These are phyloP conservation scores for Ceratocystis ficicola DNA, from an alignment of 2,329 filamentous ascomycete genomes.

Conservation along the genomic window DNA sequence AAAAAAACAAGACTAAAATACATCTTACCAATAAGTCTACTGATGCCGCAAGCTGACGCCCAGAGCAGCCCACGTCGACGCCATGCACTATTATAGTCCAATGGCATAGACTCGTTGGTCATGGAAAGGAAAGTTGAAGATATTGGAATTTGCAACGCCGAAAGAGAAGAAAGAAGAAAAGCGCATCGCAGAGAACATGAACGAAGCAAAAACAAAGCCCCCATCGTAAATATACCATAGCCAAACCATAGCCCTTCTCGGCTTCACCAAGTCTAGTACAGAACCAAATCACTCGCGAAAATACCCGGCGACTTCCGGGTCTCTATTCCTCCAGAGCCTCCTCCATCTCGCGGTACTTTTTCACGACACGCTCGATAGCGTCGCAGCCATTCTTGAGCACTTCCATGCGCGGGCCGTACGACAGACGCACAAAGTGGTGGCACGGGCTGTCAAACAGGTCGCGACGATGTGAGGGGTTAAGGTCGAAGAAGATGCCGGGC, in stretches of 20 bases:
- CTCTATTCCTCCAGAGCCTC: conserved; percentile 20
- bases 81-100: background rate
- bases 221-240: background rate
- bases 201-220: background rate
- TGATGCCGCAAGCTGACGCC: no score
- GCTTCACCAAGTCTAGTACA: background rate
- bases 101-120: background rate
- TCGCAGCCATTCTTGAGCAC: conserved; percentile 66
- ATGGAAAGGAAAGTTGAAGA: background rate
- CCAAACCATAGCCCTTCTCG: background rate
- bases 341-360: conserved; percentile 42
- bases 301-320: background rate
- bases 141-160: conserved; percentile 1
- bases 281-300: background rate
- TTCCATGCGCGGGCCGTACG: conserved; percentile 74
- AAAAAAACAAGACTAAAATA: background rate
- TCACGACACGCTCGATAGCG: conserved; percentile 70
- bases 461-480: conserved; percentile 79
- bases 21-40: no score
- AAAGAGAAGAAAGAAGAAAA: background rate
- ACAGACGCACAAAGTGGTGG: conserved; percentile 79
- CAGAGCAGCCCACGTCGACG: background rate
- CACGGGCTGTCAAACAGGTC: conserved; percentile 92
- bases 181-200: background rate
- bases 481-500: conserved; percentile 93